Percentiles rank a stretch among this genome's conserved stretches.
Evolutionary conservation across 163 green algal genomes (phyloP).

Genomic region (Chlamydomonas reinhardtii): DNA sequence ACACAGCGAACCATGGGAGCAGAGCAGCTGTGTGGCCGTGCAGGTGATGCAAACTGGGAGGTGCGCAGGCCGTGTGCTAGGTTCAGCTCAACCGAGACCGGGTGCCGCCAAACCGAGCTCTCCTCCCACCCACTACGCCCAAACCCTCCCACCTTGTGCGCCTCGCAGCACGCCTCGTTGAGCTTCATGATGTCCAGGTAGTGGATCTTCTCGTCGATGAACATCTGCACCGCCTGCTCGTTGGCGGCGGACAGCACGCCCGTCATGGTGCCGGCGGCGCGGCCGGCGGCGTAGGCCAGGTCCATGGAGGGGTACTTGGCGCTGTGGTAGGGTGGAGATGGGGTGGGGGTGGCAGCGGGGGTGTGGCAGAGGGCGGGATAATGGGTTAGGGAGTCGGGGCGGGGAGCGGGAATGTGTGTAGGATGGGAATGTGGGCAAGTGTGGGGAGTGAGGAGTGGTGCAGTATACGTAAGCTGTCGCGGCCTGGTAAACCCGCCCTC

Average conservation of each 20-base stretch:
- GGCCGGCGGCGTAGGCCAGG: slow-evolving; percentile 94
- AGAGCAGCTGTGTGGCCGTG: too few species aligned
- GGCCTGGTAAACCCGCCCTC: too few species aligned
- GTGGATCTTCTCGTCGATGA: slow-evolving; percentile 90
- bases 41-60: too few species aligned
- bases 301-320: slow-evolving; percentile 97
- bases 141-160: slow-evolving; percentile 73
- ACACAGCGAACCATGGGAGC: too few species aligned
- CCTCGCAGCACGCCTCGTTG: slow-evolving; percentile 93
- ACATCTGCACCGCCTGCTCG: slow-evolving; percentile 96
- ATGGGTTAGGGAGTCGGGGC: background rate
- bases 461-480: too few species aligned
- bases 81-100: too few species aligned
- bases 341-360: background rate
- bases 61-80: too few species aligned
- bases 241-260: slow-evolving; percentile 97
- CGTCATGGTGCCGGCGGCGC: slow-evolving; percentile 97
- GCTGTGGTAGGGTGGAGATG: slow-evolving; percentile 64
- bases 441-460: background rate
- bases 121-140: too few species aligned
- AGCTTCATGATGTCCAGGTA: slow-evolving; percentile 90
- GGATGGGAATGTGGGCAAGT: too few species aligned
- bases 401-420: too few species aligned
- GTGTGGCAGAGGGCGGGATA: background rate
- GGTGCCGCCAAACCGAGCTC: too few species aligned